These are phyloP conservation scores for Aureoboletus auriporus DNA, from an alignment of 768 basidiomycete species.

Conservation along the genomic window DNA sequence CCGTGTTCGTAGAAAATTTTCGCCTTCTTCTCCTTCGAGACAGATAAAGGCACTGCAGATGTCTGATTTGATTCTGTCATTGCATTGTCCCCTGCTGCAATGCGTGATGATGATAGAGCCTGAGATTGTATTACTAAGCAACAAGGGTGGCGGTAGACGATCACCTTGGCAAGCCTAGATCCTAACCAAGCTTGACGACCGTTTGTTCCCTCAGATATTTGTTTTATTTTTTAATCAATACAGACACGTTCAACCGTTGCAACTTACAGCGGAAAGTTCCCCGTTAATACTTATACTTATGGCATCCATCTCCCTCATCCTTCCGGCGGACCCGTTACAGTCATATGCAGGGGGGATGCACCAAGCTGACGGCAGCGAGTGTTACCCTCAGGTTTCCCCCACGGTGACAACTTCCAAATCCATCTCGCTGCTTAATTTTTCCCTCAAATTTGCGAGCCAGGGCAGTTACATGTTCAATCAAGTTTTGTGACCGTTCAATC, in stretches of 20 bases:
- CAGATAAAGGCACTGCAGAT: conserved; percentile 18
- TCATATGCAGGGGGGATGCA: conserved; percentile 28
- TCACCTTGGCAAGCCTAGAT: conserved; percentile 17
- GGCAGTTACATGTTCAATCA: conserved; percentile 24
- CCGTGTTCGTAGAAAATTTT: conserved; percentile 32
- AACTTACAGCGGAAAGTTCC: conserved; percentile 16
- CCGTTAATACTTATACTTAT: conserved; percentile 28
- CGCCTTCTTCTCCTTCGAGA: conserved; percentile 23
- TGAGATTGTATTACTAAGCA: conserved; percentile 16
- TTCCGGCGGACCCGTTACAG: conserved; percentile 30
- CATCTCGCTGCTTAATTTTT: conserved; percentile 12
- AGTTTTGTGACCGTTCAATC: conserved; percentile 24
- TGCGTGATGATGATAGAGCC: conserved; percentile 16
- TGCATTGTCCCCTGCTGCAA: conserved; percentile 7
- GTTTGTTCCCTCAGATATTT: conserved; percentile 8
- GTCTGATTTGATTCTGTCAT: conserved; percentile 28
- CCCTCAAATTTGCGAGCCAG: conserved; percentile 22
- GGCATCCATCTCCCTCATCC: conserved; percentile 17
- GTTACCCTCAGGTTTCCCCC: conserved; percentile 4
- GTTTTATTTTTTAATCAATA: conserved; percentile 10
- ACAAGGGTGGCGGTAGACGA: conserved; percentile 15
- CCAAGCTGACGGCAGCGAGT: conserved; percentile 24
- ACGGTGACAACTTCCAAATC: conserved; percentile 21
- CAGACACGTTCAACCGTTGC: conserved; percentile 2
- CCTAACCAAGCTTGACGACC: conserved; percentile 16